Conservation (phyloP, 192 early-diverging fungal genomes). For the Coemansia reversa region DNA sequence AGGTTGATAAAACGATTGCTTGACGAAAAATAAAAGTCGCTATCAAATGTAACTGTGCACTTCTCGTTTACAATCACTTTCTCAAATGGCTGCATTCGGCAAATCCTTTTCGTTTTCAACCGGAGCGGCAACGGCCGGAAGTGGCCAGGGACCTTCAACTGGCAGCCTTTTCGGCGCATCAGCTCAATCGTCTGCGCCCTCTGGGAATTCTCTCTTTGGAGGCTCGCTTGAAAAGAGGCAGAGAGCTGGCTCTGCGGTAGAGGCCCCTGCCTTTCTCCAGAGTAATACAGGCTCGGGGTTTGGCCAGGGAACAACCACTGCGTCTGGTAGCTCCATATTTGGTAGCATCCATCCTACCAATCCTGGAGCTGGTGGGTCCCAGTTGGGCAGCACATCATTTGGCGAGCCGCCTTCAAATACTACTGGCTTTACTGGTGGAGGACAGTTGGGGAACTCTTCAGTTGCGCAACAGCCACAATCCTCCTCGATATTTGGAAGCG, state of each 20-base stretch:
- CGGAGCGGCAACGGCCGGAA: constrained; percentile 13
- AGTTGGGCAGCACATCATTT: constrained; percentile 28
- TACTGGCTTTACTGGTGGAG: neutral
- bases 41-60: neutral
- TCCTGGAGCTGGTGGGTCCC: constrained; percentile 7
- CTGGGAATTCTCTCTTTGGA: constrained; percentile 26
- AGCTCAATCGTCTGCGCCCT: constrained; percentile 18
- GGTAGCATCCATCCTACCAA: constrained; percentile 6
- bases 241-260: constrained; percentile 30
- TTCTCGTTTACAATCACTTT: constrained; percentile 6
- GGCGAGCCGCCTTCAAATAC: neutral
- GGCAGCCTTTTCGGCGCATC: constrained; percentile 33
- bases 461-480: constrained; percentile 18
- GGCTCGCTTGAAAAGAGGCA: constrained; percentile 38
- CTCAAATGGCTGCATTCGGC: constrained; percentile 34
- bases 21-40: too few relatives aligned
- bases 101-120: constrained; percentile 50
- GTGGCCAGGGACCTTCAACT: constrained; percentile 4
- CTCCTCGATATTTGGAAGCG: constrained; percentile 27
- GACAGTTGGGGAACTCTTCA: constrained; percentile 16
- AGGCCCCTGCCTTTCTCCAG: constrained; percentile 11
- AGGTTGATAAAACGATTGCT: too few relatives aligned
- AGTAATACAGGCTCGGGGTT: constrained; percentile 1
- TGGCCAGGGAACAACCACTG: constrained; percentile 11
- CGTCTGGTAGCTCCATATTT: constrained; percentile 19